Evolutionary conservation across 495 filamentous ascomycete species (phyloP).

Genomic region (Trichoderma orchidacearum): DNA sequence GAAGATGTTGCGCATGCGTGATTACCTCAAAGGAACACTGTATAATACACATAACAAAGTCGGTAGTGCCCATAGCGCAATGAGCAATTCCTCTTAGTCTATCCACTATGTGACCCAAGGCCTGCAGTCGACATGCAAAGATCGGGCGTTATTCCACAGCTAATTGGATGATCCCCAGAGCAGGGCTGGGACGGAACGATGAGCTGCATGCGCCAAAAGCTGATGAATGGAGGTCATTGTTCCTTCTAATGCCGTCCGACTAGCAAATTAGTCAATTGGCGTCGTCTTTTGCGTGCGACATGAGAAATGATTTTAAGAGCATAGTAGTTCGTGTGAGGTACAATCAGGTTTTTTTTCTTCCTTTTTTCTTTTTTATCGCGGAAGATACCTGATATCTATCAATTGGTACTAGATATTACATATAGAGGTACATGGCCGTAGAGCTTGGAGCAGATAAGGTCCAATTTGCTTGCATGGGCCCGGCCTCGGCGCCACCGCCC

Average conservation of each 20-base stretch:
- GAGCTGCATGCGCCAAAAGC: not conserved
- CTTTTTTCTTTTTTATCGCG: too few relatives aligned
- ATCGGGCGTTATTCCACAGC: not conserved
- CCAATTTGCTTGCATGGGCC: not conserved
- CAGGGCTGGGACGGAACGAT: not conserved
- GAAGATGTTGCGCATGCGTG: not conserved
- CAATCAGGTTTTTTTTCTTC: too few relatives aligned
- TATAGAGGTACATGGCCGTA: too few relatives aligned
- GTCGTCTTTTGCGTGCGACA: too few relatives aligned
- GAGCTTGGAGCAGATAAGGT: not conserved
- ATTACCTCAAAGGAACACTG: not conserved
- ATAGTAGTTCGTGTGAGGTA: too few relatives aligned
- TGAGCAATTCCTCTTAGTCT: not conserved
- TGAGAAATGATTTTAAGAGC: too few relatives aligned
- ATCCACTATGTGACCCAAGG: not conserved
- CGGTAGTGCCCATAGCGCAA: not conserved
- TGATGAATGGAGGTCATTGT: too few relatives aligned
- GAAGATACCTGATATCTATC: too few relatives aligned
- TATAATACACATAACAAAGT: not conserved
- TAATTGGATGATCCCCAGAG: not conserved
- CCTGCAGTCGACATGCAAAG: not conserved
- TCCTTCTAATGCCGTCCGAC: too few relatives aligned
- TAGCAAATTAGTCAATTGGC: too few relatives aligned
- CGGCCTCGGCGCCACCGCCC: not conserved
- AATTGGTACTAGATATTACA: too few relatives aligned